A percentile compares a stretch with the other conserved stretches of the same genome.
Evolutionary conservation across 306 rosid genomes (phyloP).

Genomic region (Lathyrus tuberosus): DNA sequence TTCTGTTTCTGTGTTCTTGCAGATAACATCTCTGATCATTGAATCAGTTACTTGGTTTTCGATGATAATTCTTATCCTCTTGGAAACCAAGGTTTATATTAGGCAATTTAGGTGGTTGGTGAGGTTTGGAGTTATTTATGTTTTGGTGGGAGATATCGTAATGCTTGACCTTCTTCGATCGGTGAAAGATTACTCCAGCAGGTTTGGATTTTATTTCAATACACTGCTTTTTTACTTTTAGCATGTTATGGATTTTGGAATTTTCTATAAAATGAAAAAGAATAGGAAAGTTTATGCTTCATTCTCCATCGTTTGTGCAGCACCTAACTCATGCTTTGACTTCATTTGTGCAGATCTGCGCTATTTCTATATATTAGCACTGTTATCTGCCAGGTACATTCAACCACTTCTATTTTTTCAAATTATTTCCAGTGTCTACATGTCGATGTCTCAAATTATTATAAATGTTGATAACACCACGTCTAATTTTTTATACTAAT

Average conservation of each 20-base stretch:
- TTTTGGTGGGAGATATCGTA: no score
- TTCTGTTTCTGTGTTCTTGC: constrained; percentile 30
- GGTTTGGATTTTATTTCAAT: constrained; percentile 51
- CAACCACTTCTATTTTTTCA: neutral
- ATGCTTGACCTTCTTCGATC: constrained; percentile 67
- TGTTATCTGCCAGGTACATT: constrained; percentile 64
- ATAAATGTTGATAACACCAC: no score
- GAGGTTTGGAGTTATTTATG: no score
- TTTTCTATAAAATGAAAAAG: neutral
- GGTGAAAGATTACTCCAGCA: constrained; percentile 53
- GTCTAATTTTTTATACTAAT: no score
- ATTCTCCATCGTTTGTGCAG: constrained; percentile 9
- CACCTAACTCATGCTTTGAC: constrained; percentile 30
- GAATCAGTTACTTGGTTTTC: no score
- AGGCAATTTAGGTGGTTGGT: no score
- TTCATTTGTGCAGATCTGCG: constrained; percentile 58
- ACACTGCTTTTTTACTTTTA: constrained; percentile 17
- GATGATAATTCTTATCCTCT: no score
- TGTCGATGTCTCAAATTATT: neutral
- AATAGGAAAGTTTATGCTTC: constrained; percentile 5
- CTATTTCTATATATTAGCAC: constrained; percentile 55
- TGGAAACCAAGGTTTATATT: no score
- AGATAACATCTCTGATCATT: no score
- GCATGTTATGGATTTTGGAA: neutral
- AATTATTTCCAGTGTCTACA: neutral